Base-by-base conservation (phyloP, 2,329 filamentous ascomycete genomes). In the Pyrenophora graminea region DNA sequence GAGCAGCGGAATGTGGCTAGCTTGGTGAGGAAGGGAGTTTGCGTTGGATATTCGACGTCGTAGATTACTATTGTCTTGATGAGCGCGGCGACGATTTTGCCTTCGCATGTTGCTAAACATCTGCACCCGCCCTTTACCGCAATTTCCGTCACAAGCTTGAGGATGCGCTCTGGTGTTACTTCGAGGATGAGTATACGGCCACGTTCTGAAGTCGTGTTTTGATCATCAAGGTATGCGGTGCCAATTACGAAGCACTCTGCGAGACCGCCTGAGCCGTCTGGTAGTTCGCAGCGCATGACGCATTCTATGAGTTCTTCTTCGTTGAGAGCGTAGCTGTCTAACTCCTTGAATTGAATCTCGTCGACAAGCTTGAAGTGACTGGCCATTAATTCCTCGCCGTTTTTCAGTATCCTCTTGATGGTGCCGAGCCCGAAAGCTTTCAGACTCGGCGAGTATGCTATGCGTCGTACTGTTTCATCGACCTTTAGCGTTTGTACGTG, bases 331-430 rank as follows among this genome's bases (percentile, higher is more conserved):
- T 89, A 87, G 0, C 86, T 84, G 60, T 88, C 90, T 0, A 97
- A 79, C 44, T 88, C 83, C 53, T 89, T 85, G 72, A 97, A 96
- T 15, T 90, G 79, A 30, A 97, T 85, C 67, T 97, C 94, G 63
- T 99, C 93, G 1, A 95, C 91, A 1, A 99, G 82, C 64, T 88
- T 88, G 67, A 99, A 89, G n/a, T 86, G 86, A 63, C 89, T 93
- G 8, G 84, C 82, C 10, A 96, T 81, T 3, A 86, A 74, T 71
- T 99, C 94, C 58, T 85, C 85, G 12, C 88, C 89, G 7, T 84
- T 76, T 9, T 81, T 75, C 1, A 97, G 74, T 45, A 88, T 85
- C 13, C 91, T 85, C 56, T 86, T 86, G 53, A 97, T 89, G 23
- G 90, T 94, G 1, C 92, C 93, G 3, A 97, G 80, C 1, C 88